Evolutionary conservation across 371 early-diverging fungal species (phyloP), one percentile per base, ranked within the genome.

Genomic region (Haplosporangium sp.): DNA sequence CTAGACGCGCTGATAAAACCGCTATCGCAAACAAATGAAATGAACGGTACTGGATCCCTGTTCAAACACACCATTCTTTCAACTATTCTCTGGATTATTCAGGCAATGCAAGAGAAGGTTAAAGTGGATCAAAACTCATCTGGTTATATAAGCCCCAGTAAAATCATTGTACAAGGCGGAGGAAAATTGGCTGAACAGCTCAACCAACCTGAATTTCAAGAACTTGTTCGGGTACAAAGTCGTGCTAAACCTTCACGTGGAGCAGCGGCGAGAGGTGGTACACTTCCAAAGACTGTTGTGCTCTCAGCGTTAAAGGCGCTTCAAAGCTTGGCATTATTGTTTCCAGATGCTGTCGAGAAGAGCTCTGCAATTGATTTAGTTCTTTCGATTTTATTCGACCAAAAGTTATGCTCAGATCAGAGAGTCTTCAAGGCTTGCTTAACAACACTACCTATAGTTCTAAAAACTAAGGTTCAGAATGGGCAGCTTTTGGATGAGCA

Each of bases 351-450:
- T 3, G 76, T 75, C 11, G 69, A 75, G 44, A 69, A 71, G 63
- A 77, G 74, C 19, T n/a, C 63, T 13, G 61, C 85, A 8, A 63
- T 77, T 50, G 65, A 82, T 35, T 47, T 71, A 7, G 71, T 84
- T 3, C 61, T 87, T 17, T 73, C 75, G 38, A 82, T 88, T 13
- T 55, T 89, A 9, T 69, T 74, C 58, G 73, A 72, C 10, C 45
- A 66, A 13, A 64, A 62, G 5, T 56, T 83, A 13, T 83, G 84
- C 67, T 75, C 87, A 0, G 88, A 87, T 57, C 83, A 86, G 19
- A 75, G 87, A 9, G 85, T 89, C 0, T 72, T 89, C 48, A 88
- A 88, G 71, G 74, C 79, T 3, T 77, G 74, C 27, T 61, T 89
- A 20, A 71, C 67, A 8, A 66, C 86, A 35, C 65, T 88, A 1